phyloP scores from a whole-genome alignment of 306 rosid genomes.

The Crotalaria pallida region DNA sequence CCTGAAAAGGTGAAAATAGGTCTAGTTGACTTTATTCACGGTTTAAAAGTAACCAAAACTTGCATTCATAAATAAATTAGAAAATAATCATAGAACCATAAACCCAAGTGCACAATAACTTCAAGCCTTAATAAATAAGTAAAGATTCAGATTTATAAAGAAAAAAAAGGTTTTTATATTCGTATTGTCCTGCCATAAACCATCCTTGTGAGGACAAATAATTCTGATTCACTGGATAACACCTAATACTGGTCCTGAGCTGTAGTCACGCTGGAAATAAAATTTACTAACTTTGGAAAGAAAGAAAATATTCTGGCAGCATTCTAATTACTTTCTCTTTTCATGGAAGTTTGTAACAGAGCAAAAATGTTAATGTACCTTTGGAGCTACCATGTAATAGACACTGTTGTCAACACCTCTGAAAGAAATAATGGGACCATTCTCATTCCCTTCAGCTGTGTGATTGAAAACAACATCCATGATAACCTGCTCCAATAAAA shows the following conservation, averaged over 20 bases:
- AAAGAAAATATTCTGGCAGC: slow-evolving; percentile 1
- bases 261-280: neutral
- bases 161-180: neutral
- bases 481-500: slow-evolving; percentile 63
- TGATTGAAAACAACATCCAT: slow-evolving; percentile 99
- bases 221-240: neutral
- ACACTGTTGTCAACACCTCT: slow-evolving; percentile 84
- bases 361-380: slow-evolving; percentile 42
- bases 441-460: slow-evolving; percentile 98
- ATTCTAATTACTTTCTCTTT: neutral
- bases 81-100: slow-evolving; percentile 11
- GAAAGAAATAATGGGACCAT: slow-evolving; percentile 83
- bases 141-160: neutral
- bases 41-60: slow-evolving; percentile 1
- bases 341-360: neutral
- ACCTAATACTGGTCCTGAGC: neutral
- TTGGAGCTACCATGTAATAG: slow-evolving; percentile 92
- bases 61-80: neutral
- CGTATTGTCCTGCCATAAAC: neutral
- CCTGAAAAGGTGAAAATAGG: slow-evolving; percentile 40
- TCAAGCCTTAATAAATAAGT: slow-evolving; percentile 13
- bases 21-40: slow-evolving; percentile 11
- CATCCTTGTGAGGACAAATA: neutral
- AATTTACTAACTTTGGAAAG: neutral
- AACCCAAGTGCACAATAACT: neutral